phyloP scores from a whole-genome alignment of 1,139 yeast species.

The Kodamaea ohmeri region DNA sequence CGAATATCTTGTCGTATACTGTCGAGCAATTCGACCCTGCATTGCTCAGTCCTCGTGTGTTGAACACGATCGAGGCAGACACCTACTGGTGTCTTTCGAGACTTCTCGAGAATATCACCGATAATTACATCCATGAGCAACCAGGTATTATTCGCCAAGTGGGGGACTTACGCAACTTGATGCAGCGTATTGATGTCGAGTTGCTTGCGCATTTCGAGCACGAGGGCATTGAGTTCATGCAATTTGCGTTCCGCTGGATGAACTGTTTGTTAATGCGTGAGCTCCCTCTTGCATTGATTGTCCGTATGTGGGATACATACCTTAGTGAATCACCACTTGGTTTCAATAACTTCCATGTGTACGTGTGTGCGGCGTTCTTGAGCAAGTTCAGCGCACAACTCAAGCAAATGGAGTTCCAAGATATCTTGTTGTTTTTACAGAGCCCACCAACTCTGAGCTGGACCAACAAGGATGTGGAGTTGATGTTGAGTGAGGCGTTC shows the following conservation, averaged over 20 bases:
- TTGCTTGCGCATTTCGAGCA: slow-evolving; percentile 69
- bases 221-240: slow-evolving; percentile 88
- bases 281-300: slow-evolving; percentile 68
- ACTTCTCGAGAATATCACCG: slow-evolving; percentile 89
- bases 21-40: slow-evolving; percentile 59
- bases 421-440: slow-evolving; percentile 84
- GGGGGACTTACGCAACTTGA: slow-evolving; percentile 70
- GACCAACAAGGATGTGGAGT: slow-evolving; percentile 87
- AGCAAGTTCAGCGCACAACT: slow-evolving; percentile 80
- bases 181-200: slow-evolving; percentile 73
- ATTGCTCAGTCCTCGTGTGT: slow-evolving; percentile 50
- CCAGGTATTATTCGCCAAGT: slow-evolving; percentile 96
- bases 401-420: slow-evolving; percentile 90
- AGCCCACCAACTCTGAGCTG: slow-evolving; percentile 82
- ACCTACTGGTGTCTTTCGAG: slow-evolving; percentile 95
- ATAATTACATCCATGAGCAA: slow-evolving; percentile 94
- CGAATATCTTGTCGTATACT: slow-evolving; percentile 22
- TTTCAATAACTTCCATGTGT: slow-evolving; percentile 88
- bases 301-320: slow-evolving; percentile 98
- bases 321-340: slow-evolving; percentile 86
- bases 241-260: slow-evolving; percentile 98
- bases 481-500: slow-evolving; percentile 90
- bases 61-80: slow-evolving; percentile 73
- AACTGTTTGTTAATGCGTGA: slow-evolving; percentile 96
- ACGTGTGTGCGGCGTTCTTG: slow-evolving; percentile 97